A percentile compares a stretch with the other conserved stretches of the same genome.
These are phyloP conservation scores for Verticillium zaregamsianum DNA, from an alignment of 2,329 filamentous ascomycete genomes.

Conservation along the genomic window DNA sequence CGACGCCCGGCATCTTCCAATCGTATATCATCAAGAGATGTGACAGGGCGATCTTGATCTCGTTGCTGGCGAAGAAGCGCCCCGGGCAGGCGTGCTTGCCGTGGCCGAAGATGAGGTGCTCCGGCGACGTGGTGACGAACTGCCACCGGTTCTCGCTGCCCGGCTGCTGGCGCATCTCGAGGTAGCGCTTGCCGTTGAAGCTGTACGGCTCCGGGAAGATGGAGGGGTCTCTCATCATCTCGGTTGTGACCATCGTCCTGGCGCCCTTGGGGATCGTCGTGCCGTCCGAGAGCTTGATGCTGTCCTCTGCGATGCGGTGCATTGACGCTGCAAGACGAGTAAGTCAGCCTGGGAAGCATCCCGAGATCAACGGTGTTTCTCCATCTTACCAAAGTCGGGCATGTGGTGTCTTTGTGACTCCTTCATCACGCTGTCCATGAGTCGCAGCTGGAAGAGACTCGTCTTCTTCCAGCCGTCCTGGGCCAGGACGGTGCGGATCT, in stretches of 20 bases:
- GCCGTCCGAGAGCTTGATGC: constrained; percentile 9
- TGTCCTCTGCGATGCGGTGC: constrained; percentile 1
- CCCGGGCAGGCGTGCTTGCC: constrained; percentile 36
- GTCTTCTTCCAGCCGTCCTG: constrained; percentile 31
- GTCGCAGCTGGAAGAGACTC: constrained; percentile 30
- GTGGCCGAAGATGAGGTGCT: constrained; percentile 30
- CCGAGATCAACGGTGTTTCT: no score
- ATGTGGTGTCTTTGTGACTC: constrained; percentile 26
- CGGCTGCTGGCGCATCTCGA: constrained; percentile 4
- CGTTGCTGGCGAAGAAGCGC: constrained; percentile 39
- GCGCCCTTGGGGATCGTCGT: constrained; percentile 4
- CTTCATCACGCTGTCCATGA: constrained; percentile 37
- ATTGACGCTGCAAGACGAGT: constrained; percentile 1
- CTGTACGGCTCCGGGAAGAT: constrained; percentile 4
- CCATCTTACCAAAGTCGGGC: neutral
- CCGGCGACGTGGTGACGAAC: constrained; percentile 33
- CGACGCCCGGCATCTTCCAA: constrained; percentile 2
- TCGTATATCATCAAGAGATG: constrained; percentile 37
- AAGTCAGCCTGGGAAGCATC: neutral
- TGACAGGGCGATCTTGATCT: constrained; percentile 39
- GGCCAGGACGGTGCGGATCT: constrained; percentile 29
- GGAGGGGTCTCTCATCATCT: neutral
- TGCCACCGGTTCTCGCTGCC: constrained; percentile 24
- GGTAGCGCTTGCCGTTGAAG: constrained; percentile 6
- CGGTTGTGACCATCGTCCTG: neutral